Conservation (phyloP, 2,329 filamentous ascomycete genomes). For the Immersiporthe knoxdaviesiana region DNA sequence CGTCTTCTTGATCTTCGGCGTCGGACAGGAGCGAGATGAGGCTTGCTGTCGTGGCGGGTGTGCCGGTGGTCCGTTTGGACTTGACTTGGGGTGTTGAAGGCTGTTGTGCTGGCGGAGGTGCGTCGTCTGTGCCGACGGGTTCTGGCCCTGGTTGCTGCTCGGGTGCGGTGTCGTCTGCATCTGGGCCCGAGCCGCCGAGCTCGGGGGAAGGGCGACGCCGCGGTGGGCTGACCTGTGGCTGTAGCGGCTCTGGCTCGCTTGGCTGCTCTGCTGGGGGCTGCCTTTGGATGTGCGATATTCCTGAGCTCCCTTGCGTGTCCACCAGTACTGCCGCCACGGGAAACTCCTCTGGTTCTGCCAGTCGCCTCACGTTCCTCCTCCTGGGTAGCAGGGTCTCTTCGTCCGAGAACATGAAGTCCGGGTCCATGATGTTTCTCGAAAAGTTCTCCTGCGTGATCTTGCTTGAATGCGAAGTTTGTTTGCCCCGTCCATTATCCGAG, state of each 20-base stretch:
- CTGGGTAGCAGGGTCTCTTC: slow-evolving; percentile 39
- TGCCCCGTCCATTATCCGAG: no score
- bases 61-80: slow-evolving; percentile 34
- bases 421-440: slow-evolving; percentile 32
- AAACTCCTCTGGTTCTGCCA: neutral
- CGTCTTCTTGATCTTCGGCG: slow-evolving; percentile 42
- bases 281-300: neutral
- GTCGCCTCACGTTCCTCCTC: slow-evolving; percentile 7
- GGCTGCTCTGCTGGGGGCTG: neutral
- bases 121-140: neutral
- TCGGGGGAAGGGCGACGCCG: neutral
- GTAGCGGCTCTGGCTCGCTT: neutral
- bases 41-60: slow-evolving; percentile 33
- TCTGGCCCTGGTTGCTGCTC: no score
- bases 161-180: neutral
- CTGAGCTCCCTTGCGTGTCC: neutral
- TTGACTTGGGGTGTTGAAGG: slow-evolving; percentile 17
- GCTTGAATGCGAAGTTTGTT: neutral
- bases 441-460: neutral
- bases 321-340: neutral
- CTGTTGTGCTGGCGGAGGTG: neutral
- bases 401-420: slow-evolving; percentile 42
- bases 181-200: neutral
- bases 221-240: neutral
- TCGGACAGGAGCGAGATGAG: slow-evolving; percentile 49